These are phyloP conservation scores for Capsicum pubescens DNA, from an alignment of 257 asterid species.

Conservation along the genomic window DNA sequence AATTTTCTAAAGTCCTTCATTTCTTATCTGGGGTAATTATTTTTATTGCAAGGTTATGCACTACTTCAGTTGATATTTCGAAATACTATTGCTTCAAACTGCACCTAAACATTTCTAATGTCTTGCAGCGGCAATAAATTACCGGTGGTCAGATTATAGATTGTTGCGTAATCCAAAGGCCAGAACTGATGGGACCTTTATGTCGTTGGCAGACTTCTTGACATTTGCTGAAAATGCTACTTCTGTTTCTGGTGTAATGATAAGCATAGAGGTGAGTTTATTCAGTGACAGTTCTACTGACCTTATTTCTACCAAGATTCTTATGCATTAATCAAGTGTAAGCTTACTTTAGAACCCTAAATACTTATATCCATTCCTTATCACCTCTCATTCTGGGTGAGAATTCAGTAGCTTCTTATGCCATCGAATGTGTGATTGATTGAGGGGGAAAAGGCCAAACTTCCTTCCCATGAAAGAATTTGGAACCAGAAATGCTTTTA, in stretches of 20 bases:
- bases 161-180: conserved; percentile 61
- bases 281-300: conserved; percentile 14
- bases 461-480: neutral
- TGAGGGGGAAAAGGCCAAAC: neutral
- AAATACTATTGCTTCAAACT: conserved; percentile 20
- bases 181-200: conserved; percentile 46
- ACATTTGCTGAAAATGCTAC: conserved; percentile 60
- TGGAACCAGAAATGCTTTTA: conserved; percentile 11
- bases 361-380: neutral
- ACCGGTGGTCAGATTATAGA: conserved; percentile 36
- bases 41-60: neutral
- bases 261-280: conserved; percentile 68
- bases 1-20: conserved; percentile 8
- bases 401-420: conserved; percentile 8
- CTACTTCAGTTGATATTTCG: neutral
- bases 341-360: conserved; percentile 1
- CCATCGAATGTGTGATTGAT: conserved; percentile 7
- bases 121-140: conserved; percentile 65
- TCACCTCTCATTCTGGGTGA: neutral
- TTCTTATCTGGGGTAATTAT: neutral
- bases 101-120: conserved; percentile 28
- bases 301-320: conserved; percentile 15
- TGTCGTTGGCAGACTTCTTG: conserved; percentile 64
- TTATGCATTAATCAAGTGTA: neutral
- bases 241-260: conserved; percentile 72